Evolutionary conservation across 2,329 filamentous ascomycete species (phyloP), one percentile per base, ranked within the genome.

Genomic region (Penicillium corylophilum): DNA sequence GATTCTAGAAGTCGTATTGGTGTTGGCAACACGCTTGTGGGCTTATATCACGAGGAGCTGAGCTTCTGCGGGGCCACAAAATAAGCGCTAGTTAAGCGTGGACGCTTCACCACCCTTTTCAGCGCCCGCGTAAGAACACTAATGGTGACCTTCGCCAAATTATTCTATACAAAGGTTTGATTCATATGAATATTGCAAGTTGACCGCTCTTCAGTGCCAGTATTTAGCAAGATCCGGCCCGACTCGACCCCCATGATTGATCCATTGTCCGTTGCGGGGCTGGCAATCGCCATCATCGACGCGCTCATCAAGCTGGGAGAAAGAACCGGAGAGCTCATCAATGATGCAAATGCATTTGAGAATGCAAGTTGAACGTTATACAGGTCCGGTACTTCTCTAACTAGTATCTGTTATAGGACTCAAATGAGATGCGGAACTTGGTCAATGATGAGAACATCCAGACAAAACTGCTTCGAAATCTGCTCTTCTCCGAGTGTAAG

Each of bases 391-490:
- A 16, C 8, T 15, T 24, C 15, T 18, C 31, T 50, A 2, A 50
- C 24, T 15, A 8, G 20, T 18, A 16, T 8, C 22, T n/a, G n/a
- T n/a, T n/a, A n/a, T 16, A 51, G 48, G 48, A 51, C 22, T 46
- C 48, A 12, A 43, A 22, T 18, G 48, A 51, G 26, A 28, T 46
- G 18, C 44, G 29, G n/a, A 46, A 46, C n/a, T 44, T 51, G 2
- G 48, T 51, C n/a, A 40, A 51, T 13, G 48, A 51, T 31, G 48
- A 51, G 44, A 51, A 51, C 22, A 28, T 51, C 5, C 48, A 51
- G n/a, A 38, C 44, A 3, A 51, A 46, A 22, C 29, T 46, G 2
- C 22, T 51, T 16, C 48, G 48, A 5, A 51, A 46, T 15, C 43
- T 51, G 22, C 48, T 51, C 23, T 51, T 51, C 28, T 46, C 48